Evolutionary conservation across 179 eudicot species (phyloP).

Genomic region (Silene noctiflora): DNA sequence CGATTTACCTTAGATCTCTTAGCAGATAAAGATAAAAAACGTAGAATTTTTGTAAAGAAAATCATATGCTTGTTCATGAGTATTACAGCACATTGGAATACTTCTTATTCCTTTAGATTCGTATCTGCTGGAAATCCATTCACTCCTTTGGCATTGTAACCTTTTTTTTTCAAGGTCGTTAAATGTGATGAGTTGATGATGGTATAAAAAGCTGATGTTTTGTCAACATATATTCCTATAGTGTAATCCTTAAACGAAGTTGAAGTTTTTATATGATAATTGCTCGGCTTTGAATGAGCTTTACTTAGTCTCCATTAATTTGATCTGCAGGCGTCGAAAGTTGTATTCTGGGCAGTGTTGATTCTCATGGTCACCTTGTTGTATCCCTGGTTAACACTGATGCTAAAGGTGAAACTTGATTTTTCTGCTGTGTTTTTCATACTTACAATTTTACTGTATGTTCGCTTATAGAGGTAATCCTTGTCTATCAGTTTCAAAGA

Average conservation of each 20-base stretch:
- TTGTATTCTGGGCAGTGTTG: slow-evolving; percentile 64
- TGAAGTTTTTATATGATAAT: background rate
- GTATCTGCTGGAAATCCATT: background rate
- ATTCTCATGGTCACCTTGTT: slow-evolving; percentile 66
- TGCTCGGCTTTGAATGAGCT: slow-evolving; percentile 4
- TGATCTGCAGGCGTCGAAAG: slow-evolving; percentile 41
- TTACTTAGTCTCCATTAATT: background rate
- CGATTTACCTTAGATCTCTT: background rate
- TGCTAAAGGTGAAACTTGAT: slow-evolving; percentile 40
- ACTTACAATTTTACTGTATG: background rate
- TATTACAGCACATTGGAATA: background rate
- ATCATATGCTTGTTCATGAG: background rate
- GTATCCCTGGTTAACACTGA: slow-evolving; percentile 54
- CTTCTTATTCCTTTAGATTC: too few relatives aligned
- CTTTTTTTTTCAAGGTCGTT: background rate
- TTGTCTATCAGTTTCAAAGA: background rate
- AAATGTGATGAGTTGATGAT: background rate
- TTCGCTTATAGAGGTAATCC: background rate
- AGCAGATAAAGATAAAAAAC: background rate
- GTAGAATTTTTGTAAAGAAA: background rate
- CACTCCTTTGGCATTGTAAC: background rate
- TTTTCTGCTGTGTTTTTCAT: background rate
- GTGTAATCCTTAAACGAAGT: background rate
- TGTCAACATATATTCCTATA: background rate
- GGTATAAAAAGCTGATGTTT: background rate